Base-by-base conservation (phyloP, 176 grass and related monocot genomes). In the Zoysia pacifica region DNA sequence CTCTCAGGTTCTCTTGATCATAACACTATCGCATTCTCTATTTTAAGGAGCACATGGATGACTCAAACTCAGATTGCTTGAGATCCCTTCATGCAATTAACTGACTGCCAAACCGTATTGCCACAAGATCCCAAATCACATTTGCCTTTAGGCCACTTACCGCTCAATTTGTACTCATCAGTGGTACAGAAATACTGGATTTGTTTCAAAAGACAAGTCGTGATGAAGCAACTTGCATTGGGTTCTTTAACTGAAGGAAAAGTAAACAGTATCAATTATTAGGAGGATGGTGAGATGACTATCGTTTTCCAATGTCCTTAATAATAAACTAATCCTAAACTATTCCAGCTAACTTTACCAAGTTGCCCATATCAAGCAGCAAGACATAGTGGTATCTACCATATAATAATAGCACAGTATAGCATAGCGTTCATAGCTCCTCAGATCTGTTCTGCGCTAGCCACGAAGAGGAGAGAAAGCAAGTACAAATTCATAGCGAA, bases 201-300 rank as follows among this genome's bases (percentile, higher is more conserved):
- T 79, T 35, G 77, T 75, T 71, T 81, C 35, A 65, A 76, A 69
- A 66, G 72, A 44, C 44, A 70, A 67, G 12, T 70, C 12, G 62
- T 61, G 59, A 69, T 40, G 70, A 70, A 56, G 81, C 81, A 76
- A 76, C 70, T 77, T 81, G 56, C 65, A 54, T 35, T 47, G 65
- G 65, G 73, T 89, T 86, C 38, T 77, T 82, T 82, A 82, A 82
- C 73, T 11, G 67, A 74, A 46, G 83, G 78, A 12, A 86, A 85
- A 82, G 83, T 73, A 67, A 78, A 20, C 61, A 7, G 18, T 67
- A 85, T 86, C 78, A 82, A 89, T 85, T 67, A 89, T 82, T 82
- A 86, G 79, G 28, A 82, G 85, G 87, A 89, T 82, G 87, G 87
- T 51, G 72, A 74, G 82, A 89, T 89, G 87, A 82, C 87, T 70